Evolutionary conservation across 495 filamentous ascomycete species (phyloP).

Genomic region (Penicillium daleae): DNA sequence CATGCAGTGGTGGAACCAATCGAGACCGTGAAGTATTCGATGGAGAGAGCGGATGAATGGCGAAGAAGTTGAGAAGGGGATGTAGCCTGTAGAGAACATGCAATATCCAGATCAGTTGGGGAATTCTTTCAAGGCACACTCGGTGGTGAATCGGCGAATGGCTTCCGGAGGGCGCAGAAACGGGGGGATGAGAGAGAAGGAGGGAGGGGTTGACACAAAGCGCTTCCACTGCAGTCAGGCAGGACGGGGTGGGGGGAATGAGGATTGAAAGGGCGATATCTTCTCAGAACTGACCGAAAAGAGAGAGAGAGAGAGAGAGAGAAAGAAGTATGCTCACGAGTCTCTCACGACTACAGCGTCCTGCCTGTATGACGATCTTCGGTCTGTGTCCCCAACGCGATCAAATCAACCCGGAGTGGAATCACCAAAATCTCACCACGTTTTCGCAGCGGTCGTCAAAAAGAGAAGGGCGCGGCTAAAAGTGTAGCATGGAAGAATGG

Average conservation of each 20-base stretch:
- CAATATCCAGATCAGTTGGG: slow-evolving; percentile 3
- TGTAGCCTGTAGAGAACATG: neutral
- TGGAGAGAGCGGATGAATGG: neutral
- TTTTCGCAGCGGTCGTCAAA: slow-evolving; percentile 21
- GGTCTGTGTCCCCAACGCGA: slow-evolving; percentile 21
- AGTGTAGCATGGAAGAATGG: slow-evolving; percentile 23
- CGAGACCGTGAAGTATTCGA: neutral
- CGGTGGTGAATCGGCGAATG: slow-evolving; percentile 6
- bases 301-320: neutral
- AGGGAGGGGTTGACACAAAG: slow-evolving; percentile 31
- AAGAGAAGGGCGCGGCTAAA: slow-evolving; percentile 13
- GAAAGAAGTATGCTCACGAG: slow-evolving; percentile 1
- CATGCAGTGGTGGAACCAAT: slow-evolving; percentile 17
- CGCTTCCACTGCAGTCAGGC: slow-evolving; percentile 10
- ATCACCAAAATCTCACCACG: neutral
- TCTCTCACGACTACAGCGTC: slow-evolving; percentile 6
- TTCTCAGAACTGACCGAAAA: slow-evolving; percentile 1
- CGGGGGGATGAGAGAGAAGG: slow-evolving; percentile 1
- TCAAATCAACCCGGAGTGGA: slow-evolving; percentile 13
- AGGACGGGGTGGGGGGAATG: slow-evolving; percentile 5
- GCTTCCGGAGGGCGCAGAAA: slow-evolving; percentile 4
- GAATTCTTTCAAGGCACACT: neutral
- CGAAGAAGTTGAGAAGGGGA: neutral
- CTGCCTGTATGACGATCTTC: slow-evolving; percentile 21
- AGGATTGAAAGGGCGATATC: neutral